These are phyloP conservation scores for Xylariaceae sp. DNA, from an alignment of 2,329 filamentous ascomycete species.

Conservation along the genomic window DNA sequence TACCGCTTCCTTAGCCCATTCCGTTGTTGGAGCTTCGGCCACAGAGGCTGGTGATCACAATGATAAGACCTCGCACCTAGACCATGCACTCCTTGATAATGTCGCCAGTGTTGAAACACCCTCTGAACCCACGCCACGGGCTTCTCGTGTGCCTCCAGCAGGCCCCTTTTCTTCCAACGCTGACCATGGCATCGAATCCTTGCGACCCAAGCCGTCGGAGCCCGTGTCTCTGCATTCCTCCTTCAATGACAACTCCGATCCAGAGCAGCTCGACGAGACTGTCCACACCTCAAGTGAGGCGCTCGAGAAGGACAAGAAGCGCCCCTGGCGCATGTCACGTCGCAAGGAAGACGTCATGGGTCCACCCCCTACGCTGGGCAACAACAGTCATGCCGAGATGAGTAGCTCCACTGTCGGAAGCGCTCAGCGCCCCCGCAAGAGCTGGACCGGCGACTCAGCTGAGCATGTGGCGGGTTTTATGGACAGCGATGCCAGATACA, in stretches of 20 bases:
- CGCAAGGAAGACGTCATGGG: constrained; percentile 52
- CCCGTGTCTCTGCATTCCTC: constrained; percentile 71
- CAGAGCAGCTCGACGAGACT: constrained; percentile 64
- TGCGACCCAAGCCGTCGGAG: constrained; percentile 67
- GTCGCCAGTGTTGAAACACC: constrained; percentile 28
- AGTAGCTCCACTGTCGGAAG: constrained; percentile 67
- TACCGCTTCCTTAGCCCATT: constrained; percentile 61
- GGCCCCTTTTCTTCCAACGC: constrained; percentile 40
- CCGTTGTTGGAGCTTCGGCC: constrained; percentile 42
- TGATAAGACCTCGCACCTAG: constrained; percentile 32
- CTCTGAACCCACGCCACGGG: constrained; percentile 43
- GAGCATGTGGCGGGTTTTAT: constrained; percentile 39
- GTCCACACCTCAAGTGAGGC: constrained; percentile 31
- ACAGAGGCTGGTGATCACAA: constrained; percentile 43
- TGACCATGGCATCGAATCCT: constrained; percentile 39
- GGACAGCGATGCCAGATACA: constrained; percentile 36
- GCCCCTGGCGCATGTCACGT: constrained; percentile 67
- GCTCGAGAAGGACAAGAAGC: constrained; percentile 64
- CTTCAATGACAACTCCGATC: constrained; percentile 75
- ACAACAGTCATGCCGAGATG: constrained; percentile 57
- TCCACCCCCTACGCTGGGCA: constrained; percentile 48
- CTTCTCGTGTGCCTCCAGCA: constrained; percentile 42
- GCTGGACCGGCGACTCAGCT: constrained; percentile 47
- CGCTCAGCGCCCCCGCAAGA: constrained; percentile 44
- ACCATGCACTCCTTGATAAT: constrained; percentile 25